Base-by-base conservation (phyloP, 768 basidiomycete genomes). In the Strobilomyces dryophilus region DNA sequence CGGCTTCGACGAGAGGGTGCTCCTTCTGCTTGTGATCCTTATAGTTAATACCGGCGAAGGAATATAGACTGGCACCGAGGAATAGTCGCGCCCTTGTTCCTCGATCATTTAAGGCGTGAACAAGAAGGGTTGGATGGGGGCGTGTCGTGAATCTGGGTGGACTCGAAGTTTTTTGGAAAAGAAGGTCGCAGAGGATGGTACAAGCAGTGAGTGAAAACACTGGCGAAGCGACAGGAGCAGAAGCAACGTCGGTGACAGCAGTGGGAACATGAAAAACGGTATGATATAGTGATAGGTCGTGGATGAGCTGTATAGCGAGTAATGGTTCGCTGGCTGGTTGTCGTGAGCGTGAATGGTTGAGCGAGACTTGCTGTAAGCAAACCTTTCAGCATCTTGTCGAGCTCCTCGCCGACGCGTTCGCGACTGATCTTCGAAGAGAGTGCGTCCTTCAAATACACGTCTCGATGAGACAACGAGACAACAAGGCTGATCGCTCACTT, bases 301-400 rank as follows among this genome's bases (percentile, higher is more conserved):
- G 71, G 48, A 98, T 89, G n/a, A 94, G 73, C 56, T 82, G 71
- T 37, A 95, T 79, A 10, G 94, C 78, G 29, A 76, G 78, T 5
- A 89, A 67, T 1, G 97, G 93, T 65, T 92, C 79, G 10, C 75
- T 79, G 20, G 85, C 94, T 95, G 53, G 53, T 34, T 12, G 9
- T n/a, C 37, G 47, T 57, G 21, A 60, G 49, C 20, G 32, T 29
- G 5, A 51, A 34, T 17, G 34, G 8, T 43, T 53, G 14, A 47
- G 26, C 43, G 51, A 47, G 29, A 55, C 11, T 37, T 35, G 39
- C 1, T 27, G 20, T 21, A 47, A 21, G 49, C 55, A 29, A n/a
- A 87, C 95, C 87, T 75, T 84, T 84, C 66, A 98, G 78, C 90
- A 98, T 98, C 68, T 98, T 99, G 56, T 88, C 81, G 14, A 98